phyloP scores from a whole-genome alignment of 73 alveolate genomes.

The Stentor roeselii region DNA sequence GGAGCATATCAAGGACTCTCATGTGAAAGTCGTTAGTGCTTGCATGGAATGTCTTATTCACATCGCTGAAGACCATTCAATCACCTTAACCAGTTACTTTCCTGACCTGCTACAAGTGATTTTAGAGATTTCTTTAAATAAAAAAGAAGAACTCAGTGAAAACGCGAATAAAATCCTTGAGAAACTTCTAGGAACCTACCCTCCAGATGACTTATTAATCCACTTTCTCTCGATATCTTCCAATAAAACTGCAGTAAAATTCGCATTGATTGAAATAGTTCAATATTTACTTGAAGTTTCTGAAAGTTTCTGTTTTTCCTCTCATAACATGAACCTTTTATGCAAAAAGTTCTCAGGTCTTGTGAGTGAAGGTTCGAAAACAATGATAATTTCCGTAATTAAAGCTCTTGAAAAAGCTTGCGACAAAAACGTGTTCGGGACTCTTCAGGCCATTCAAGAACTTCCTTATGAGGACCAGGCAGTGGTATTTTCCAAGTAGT shows the following conservation, averaged over 20 bases:
- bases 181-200: slow-evolving; percentile 9
- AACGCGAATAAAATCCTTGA: not conserved
- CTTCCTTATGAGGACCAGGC: slow-evolving; percentile 23
- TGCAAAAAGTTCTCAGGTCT: not conserved
- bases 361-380: not conserved
- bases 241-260: not conserved
- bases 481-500: not conserved
- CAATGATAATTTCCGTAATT: not conserved
- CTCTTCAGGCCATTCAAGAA: slow-evolving; percentile 9
- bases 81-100: not conserved
- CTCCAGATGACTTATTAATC: not conserved
- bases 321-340: not conserved
- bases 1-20: not conserved
- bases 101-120: slow-evolving; percentile 5
- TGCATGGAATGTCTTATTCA: not conserved
- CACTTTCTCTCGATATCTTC: not conserved
- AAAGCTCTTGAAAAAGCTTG: slow-evolving; percentile 13
- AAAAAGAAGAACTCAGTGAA: not conserved
- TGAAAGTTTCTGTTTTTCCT: slow-evolving; percentile 7
- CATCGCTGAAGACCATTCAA: not conserved
- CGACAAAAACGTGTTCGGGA: slow-evolving; percentile 22
- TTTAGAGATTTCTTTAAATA: not conserved
- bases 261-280: slow-evolving; percentile 17
- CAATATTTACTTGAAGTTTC: slow-evolving; percentile 11
- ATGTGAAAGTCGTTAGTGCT: not conserved